Percentiles rank a stretch among this genome's conserved stretches.
Conservation (phyloP, 345 rosid species). For the Sonneratia alba region DNA sequence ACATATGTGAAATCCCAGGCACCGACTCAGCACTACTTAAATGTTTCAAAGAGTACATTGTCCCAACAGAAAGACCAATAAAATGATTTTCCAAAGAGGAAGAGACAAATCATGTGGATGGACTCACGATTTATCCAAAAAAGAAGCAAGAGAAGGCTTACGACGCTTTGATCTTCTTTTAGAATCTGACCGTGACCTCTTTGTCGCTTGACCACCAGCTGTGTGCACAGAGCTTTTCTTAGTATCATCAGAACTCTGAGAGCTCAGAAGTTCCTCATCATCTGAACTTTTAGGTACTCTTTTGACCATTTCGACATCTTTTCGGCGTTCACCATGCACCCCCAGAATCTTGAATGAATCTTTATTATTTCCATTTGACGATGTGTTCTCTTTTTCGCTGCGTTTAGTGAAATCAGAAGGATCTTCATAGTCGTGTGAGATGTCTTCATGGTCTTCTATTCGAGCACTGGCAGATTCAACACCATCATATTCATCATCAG, state of each 20-base stretch:
- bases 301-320: slow-evolving; percentile 24
- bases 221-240: slow-evolving; percentile 15
- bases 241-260: slow-evolving; percentile 15
- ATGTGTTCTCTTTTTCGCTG: slow-evolving; percentile 11
- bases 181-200: slow-evolving; percentile 31
- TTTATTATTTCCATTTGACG: slow-evolving; percentile 12
- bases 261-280: slow-evolving; percentile 22
- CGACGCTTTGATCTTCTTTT: slow-evolving; percentile 56
- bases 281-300: slow-evolving; percentile 22
- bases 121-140: not conserved
- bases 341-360: slow-evolving; percentile 22
- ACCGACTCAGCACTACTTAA: not conserved
- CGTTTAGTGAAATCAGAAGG: slow-evolving; percentile 15
- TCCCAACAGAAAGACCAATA: not conserved
- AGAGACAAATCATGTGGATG: not conserved
- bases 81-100: not conserved
- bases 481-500: slow-evolving; percentile 29
- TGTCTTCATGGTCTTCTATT: slow-evolving; percentile 35
- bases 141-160: slow-evolving; percentile 25
- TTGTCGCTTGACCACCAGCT: slow-evolving; percentile 30
- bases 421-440: slow-evolving; percentile 26
- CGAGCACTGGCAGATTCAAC: slow-evolving; percentile 9
- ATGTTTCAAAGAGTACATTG: not conserved
- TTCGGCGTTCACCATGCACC: slow-evolving; percentile 25
- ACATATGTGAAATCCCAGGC: not conserved